A percentile compares a stretch with the other conserved stretches of the same genome.
phyloP scores from a whole-genome alignment of 1,139 yeast species.

The Debaryomyces psychrophilus region DNA sequence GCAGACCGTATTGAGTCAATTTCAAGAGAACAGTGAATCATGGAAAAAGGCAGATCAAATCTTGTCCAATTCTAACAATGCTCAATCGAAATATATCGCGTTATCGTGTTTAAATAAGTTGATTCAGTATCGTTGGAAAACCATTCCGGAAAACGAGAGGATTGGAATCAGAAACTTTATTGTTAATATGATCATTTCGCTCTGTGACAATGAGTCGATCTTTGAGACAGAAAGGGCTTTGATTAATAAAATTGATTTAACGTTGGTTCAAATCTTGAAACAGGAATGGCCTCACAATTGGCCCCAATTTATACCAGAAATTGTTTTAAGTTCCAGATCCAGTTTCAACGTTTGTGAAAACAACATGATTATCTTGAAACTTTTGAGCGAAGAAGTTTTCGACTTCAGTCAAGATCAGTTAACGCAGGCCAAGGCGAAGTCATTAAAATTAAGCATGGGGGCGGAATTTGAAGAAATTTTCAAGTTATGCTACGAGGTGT shows the following conservation, averaged over 20 bases:
- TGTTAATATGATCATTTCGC: conserved; percentile 88
- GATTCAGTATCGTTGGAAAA: conserved; percentile 92
- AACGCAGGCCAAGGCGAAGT: conserved; percentile 92
- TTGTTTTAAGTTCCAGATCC: conserved; percentile 80
- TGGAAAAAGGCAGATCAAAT: conserved; percentile 96
- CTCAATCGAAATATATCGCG: conserved; percentile 93
- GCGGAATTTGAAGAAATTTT: conserved; percentile 92
- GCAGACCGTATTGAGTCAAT: conserved; percentile 78
- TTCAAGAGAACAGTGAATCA: conserved; percentile 93
- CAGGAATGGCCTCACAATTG: conserved; percentile 99
- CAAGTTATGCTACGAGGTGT: conserved; percentile 87
- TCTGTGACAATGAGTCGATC: conserved; percentile 83
- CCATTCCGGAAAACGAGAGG: conserved; percentile 83
- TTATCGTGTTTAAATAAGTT: conserved; percentile 85
- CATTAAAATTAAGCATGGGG: conserved; percentile 80
- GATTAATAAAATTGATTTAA: conserved; percentile 90
- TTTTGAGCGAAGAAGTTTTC: conserved; percentile 92
- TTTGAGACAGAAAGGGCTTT: conserved; percentile 78
- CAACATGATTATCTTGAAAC: conserved; percentile 88
- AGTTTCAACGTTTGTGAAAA: conserved; percentile 95
- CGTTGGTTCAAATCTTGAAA: conserved; percentile 88
- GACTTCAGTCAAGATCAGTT: conserved; percentile 93
- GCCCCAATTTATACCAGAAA: conserved; percentile 96
- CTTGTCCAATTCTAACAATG: conserved; percentile 72
- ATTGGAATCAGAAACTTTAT: conserved; percentile 87